A percentile compares a stretch with the other conserved stretches of the same genome.
These are phyloP conservation scores for Apiotrichum laibachii DNA, from an alignment of 1,284 basidiomycete genomes.

Conservation along the genomic window DNA sequence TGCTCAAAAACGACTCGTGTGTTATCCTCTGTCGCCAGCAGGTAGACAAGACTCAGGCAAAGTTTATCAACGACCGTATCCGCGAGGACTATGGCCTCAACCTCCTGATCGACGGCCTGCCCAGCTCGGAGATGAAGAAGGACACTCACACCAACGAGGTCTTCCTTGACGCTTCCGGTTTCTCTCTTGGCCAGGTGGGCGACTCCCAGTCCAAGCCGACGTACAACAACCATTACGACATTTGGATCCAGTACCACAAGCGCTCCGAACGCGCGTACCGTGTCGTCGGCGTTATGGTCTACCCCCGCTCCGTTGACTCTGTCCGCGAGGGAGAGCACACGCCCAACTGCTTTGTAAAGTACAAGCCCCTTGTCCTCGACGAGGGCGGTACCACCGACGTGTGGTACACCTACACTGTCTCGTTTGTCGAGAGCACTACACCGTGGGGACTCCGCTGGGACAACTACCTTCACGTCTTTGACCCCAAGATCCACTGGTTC, in stretches of 20 bases:
- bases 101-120: slow-evolving; percentile 91
- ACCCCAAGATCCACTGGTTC: slow-evolving; percentile 65
- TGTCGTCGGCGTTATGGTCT: slow-evolving; percentile 87
- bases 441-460: slow-evolving; percentile 90
- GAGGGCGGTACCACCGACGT: slow-evolving; percentile 66
- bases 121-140: slow-evolving; percentile 85
- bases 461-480: slow-evolving; percentile 74
- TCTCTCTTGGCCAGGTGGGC: slow-evolving; percentile 34
- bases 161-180: slow-evolving; percentile 78
- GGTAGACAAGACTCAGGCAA: slow-evolving; percentile 62
- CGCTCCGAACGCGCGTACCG: slow-evolving; percentile 68
- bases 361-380: slow-evolving; percentile 60
- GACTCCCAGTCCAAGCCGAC: slow-evolving; percentile 56
- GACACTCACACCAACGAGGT: slow-evolving; percentile 72
- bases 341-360: slow-evolving; percentile 37
- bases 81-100: slow-evolving; percentile 90
- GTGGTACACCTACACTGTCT: slow-evolving; percentile 84
- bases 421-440: slow-evolving; percentile 82
- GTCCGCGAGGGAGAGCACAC: slow-evolving; percentile 26
- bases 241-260: slow-evolving; percentile 68
- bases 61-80: slow-evolving; percentile 89
- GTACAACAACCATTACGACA: slow-evolving; percentile 81
- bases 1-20: slow-evolving; percentile 60
- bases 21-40: slow-evolving; percentile 67
- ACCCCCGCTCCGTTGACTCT: slow-evolving; percentile 62